These are phyloP conservation scores for Spirogloea muscicola DNA, from an alignment of 139 green algal genomes.

Conservation along the genomic window DNA sequence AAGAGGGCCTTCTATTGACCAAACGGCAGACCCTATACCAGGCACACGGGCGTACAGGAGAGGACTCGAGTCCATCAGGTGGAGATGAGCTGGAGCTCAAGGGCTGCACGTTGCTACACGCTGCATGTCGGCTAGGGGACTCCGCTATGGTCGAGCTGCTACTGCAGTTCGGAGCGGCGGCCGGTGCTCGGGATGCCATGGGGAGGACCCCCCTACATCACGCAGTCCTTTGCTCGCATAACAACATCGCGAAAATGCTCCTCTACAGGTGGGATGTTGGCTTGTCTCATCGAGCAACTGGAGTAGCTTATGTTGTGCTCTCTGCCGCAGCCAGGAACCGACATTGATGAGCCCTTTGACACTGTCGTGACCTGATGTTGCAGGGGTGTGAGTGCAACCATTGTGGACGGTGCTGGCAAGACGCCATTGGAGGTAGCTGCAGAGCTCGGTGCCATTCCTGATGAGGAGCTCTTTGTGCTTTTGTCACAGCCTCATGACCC, in stretches of 20 bases:
- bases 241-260: too few relatives aligned
- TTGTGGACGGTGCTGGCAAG: neutral
- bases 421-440: neutral
- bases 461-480: neutral
- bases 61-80: neutral
- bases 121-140: slow-evolving; percentile 23
- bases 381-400: neutral
- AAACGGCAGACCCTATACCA: neutral
- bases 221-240: too few relatives aligned
- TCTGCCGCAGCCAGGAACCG: neutral
- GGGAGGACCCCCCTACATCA: slow-evolving; percentile 27
- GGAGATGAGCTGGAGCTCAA: slow-evolving; percentile 6
- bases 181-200: slow-evolving; percentile 29
- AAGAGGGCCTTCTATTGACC: neutral
- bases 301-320: neutral
- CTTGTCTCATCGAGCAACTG: too few relatives aligned
- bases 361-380: neutral
- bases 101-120: slow-evolving; percentile 29
- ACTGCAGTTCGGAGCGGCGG: slow-evolving; percentile 28
- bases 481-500: too few relatives aligned
- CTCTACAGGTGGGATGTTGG: too few relatives aligned
- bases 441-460: neutral
- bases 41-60: neutral
- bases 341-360: neutral
- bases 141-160: slow-evolving; percentile 33